Conservation (phyloP, 139 green algal genomes). For the Chlamydomonas applanata region DNA sequence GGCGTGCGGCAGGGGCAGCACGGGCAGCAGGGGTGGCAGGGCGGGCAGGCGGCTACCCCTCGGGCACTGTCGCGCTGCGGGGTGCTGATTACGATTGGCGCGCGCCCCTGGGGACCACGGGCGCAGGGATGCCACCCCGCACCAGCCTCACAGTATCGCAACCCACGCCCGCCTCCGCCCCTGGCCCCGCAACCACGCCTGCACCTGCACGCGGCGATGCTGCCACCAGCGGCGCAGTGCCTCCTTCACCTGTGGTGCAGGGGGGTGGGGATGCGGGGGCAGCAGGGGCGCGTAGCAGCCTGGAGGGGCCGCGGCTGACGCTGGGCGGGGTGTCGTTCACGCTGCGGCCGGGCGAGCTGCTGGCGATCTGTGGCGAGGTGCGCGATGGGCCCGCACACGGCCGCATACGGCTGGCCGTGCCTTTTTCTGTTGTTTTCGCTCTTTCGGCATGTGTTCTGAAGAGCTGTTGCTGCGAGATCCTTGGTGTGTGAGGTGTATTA, state of each 20-base stretch:
- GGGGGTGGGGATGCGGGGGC: not conserved
- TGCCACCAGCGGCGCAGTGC: too few species aligned
- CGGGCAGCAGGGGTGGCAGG: too few species aligned
- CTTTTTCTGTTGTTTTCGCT: too few species aligned
- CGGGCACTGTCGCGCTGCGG: conserved; percentile 39
- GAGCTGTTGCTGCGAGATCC: too few species aligned
- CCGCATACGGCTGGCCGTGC: too few species aligned
- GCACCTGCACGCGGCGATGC: not conserved
- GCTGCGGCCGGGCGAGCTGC: conserved; percentile 58
- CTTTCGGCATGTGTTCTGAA: too few species aligned
- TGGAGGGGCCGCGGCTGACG: conserved; percentile 21
- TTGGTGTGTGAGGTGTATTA: too few species aligned
- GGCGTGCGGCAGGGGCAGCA: too few species aligned
- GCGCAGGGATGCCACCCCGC: not conserved
- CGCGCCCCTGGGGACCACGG: conserved; percentile 13
- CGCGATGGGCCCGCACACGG: too few species aligned
- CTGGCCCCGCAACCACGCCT: not conserved
- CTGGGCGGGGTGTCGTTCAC: conserved; percentile 48
- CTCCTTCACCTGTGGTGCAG: too few species aligned
- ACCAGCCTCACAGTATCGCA: not conserved
- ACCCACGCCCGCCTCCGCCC: too few species aligned
- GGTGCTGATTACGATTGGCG: conserved; percentile 66
- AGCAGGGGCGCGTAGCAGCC: not conserved
- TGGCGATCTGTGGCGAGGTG: conserved; percentile 67
- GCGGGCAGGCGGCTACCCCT: conserved; percentile 6